phyloP scores from a whole-genome alignment of 345 rosid genomes.

The Diplotaxis tenuifolia region DNA sequence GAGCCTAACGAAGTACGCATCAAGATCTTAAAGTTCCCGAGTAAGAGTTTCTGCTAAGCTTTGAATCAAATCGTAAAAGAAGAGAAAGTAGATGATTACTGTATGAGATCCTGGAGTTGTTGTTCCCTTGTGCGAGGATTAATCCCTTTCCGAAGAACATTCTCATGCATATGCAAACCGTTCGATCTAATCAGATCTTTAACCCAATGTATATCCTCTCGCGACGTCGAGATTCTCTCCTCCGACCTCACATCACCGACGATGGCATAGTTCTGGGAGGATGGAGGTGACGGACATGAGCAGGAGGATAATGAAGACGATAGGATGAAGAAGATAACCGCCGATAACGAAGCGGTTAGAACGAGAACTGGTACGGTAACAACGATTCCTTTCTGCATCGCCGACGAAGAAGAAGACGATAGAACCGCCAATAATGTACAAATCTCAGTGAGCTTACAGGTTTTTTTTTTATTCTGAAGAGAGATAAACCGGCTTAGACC shows the following conservation, averaged over 20 bases:
- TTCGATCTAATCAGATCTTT: constrained; percentile 71
- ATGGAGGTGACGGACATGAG: constrained; percentile 46
- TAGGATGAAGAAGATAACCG: constrained; percentile 58
- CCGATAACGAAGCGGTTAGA: constrained; percentile 51
- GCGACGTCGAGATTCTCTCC: constrained; percentile 45
- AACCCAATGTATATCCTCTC: constrained; percentile 77
- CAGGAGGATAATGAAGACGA: constrained; percentile 59
- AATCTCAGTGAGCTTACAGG: constrained; percentile 3
- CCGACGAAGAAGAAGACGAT: constrained; percentile 14
- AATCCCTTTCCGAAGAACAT: constrained; percentile 84
- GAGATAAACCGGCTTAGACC: constrained; percentile 9
- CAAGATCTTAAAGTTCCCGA: background rate
- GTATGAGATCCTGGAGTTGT: constrained; percentile 69
- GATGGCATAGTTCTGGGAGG: constrained; percentile 15
- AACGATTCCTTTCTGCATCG: constrained; percentile 57
- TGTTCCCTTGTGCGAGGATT: constrained; percentile 89
- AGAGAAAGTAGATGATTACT: constrained; percentile 39
- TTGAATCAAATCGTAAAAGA: background rate
- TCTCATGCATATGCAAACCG: constrained; percentile 82
- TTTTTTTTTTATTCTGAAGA: background rate
- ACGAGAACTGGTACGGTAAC: constrained; percentile 61
- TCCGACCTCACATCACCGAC: constrained; percentile 3
- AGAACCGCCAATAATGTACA: constrained; percentile 25
- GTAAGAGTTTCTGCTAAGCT: background rate
- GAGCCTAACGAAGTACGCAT: background rate